Base-by-base conservation (phyloP, 495 filamentous ascomycete species). In the Neurospora sp. region DNA sequence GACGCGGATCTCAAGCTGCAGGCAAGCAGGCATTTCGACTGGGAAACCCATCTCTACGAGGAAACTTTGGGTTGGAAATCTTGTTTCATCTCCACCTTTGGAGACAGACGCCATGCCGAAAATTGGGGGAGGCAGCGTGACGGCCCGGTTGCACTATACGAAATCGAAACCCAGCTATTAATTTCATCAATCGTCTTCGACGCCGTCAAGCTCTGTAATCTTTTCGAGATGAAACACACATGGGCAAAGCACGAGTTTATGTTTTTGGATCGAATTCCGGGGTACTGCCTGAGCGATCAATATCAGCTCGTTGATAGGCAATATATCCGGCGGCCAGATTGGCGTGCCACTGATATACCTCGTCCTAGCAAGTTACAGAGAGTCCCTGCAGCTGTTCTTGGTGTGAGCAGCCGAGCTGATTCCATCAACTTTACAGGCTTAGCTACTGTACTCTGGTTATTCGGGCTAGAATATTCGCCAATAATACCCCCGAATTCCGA, bases 251-350 rank as follows among this genome's bases (percentile, higher is more conserved):
- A 54, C 10, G 46, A 54, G 20, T 54, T 54, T 54, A 2, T 54
- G 8, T 54, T 54, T 6, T 23, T 54, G 4, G 0, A 12, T 54
- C 0, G 9, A 0, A 54, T 54, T 23, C 46, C 46, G 8, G n/a
- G 3, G 20, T 0, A 23, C 8, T 54, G 46, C 2, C 0, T 54
- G 2, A 4, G 0, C 20, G 3, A 20, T 23, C 0, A 23, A 11
- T 5, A 23, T 23, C 4, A 23, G 3, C 46, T 54, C 46, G 1
- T 5, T 4, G 46, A 10, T 23, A 4, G 20, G 3, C 7, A 23
- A 20, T 54, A 54, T 8, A n/a, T n/a, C 44, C 16, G n/a, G 3
- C 18, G 20, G n/a, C 44, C 44, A 6, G 9, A 20, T 18, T 20
- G 44, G 44, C 44, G 7, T 10, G 2, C 0, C 14, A 42, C 14